A percentile compares a stretch with the other conserved stretches of the same genome.
These are phyloP conservation scores for Phalaenopsis hybrid DNA, from an alignment of 116 monocot species.

Conservation along the genomic window DNA sequence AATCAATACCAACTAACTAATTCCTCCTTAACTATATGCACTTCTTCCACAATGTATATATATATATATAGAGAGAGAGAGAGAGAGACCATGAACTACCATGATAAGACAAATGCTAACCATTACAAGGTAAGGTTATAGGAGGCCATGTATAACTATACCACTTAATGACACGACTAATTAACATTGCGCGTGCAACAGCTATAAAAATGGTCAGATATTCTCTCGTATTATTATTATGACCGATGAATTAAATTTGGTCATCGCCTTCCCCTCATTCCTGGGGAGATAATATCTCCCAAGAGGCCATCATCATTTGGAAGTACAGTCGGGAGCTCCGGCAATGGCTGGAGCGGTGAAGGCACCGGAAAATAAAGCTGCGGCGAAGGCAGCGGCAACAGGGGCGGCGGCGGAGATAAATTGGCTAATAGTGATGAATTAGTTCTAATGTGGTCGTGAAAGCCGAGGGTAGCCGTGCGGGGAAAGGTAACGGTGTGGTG, in stretches of 20 bases:
- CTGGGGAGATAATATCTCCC: constrained; percentile 16
- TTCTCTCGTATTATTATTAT: no score
- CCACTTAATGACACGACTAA: no score
- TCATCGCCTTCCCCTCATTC: constrained; percentile 14
- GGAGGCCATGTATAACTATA: no score
- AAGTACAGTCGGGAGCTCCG: background rate
- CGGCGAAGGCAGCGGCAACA: background rate
- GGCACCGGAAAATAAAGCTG: background rate
- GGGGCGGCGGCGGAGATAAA: background rate
- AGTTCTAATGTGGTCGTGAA: background rate
- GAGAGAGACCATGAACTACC: no score
- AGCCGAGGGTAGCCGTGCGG: constrained; percentile 2
- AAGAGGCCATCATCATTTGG: constrained; percentile 18
- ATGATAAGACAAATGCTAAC: no score
- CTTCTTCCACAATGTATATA: no score
- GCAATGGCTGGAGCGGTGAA: background rate
- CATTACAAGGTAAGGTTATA: no score
- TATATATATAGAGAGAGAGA: no score
- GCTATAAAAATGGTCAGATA: no score
- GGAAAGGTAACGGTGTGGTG: constrained; percentile 42
- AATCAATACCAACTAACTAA: no score
- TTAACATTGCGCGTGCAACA: no score
- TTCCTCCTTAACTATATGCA: no score
- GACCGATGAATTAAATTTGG: background rate
- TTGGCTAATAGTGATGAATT: background rate